phyloP scores from a whole-genome alignment of 805 yeast species.

The Myxozyma kluyveri region DNA sequence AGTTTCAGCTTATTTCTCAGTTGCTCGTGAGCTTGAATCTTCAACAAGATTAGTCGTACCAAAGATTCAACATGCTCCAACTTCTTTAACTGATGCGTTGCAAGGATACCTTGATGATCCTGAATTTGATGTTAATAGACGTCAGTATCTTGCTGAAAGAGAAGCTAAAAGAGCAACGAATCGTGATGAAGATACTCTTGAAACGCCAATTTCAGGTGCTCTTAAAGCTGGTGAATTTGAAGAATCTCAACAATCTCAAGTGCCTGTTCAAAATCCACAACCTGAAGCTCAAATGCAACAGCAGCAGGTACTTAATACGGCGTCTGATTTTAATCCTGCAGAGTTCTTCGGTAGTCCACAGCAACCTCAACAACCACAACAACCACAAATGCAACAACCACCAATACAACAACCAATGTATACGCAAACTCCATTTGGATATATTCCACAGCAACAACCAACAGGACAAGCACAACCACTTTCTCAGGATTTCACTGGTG shows the following conservation, averaged over 20 bases:
- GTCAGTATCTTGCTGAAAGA: conserved; percentile 72
- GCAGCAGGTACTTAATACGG: conserved; percentile 4
- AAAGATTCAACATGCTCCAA: conserved; percentile 94
- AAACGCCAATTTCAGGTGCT: conserved; percentile 32
- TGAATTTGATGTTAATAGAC: conserved; percentile 73
- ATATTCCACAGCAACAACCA: conserved; percentile 16
- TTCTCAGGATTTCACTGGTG: conserved; percentile 30
- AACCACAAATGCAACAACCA: conserved; percentile 20
- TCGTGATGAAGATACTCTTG: conserved; percentile 29
- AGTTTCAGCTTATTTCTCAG: conserved; percentile 82
- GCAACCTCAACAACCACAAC: conserved; percentile 25
- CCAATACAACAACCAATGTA: conserved; percentile 17
- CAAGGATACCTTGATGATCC: conserved; percentile 89
- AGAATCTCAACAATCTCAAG: neutral
- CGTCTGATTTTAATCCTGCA: neutral
- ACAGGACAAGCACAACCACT: conserved; percentile 17
- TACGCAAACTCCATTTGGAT: neutral
- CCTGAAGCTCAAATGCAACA: conserved; percentile 16
- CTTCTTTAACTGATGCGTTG: conserved; percentile 79
- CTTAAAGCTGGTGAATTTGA: conserved; percentile 2
- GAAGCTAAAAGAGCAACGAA: conserved; percentile 39
- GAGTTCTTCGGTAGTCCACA: conserved; percentile 1
- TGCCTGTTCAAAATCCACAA: conserved; percentile 5
- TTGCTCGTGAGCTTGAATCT: conserved; percentile 84
- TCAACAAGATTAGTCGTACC: conserved; percentile 90